Conservation (phyloP, 306 rosid species). For the Cyamopsis tetragonoloba region DNA sequence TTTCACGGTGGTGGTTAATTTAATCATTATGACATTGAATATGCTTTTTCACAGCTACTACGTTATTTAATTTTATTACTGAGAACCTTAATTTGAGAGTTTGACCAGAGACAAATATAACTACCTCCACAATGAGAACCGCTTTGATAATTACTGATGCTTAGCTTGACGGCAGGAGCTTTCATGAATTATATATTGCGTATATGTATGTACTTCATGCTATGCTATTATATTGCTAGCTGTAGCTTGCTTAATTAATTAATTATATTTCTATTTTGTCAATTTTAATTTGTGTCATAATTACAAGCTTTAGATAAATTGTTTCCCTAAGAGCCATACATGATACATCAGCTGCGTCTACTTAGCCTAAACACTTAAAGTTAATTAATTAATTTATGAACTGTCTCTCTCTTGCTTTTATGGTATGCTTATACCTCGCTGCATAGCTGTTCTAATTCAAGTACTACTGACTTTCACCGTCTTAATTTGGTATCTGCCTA, state of each 20-base stretch:
- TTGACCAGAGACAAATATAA: conserved; percentile 23
- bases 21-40: conserved; percentile 17
- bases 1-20: conserved; percentile 1
- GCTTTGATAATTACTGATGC: not conserved
- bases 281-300: conserved; percentile 31
- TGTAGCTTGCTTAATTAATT: too few relatives aligned
- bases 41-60: conserved; percentile 29
- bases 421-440: conserved; percentile 21
- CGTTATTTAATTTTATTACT: conserved; percentile 15
- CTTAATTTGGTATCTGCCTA: conserved; percentile 25
- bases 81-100: conserved; percentile 12
- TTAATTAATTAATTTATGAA: conserved; percentile 18
- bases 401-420: conserved; percentile 21
- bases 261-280: conserved; percentile 29
- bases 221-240: too few relatives aligned
- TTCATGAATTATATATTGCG: conserved; percentile 25
- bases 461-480: conserved; percentile 20
- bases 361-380: conserved; percentile 27
- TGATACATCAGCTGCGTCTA: conserved; percentile 13
- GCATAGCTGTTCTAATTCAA: conserved; percentile 38
- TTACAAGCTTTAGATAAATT: conserved; percentile 31
- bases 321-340: conserved; percentile 20
- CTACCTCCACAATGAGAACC: conserved; percentile 32
- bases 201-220: conserved; percentile 17
- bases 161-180: conserved; percentile 38